Evolutionary conservation across 176 grass and related monocot genomes (phyloP), one percentile per base, ranked within the genome.

Genomic region (Oryza brachyantha): DNA sequence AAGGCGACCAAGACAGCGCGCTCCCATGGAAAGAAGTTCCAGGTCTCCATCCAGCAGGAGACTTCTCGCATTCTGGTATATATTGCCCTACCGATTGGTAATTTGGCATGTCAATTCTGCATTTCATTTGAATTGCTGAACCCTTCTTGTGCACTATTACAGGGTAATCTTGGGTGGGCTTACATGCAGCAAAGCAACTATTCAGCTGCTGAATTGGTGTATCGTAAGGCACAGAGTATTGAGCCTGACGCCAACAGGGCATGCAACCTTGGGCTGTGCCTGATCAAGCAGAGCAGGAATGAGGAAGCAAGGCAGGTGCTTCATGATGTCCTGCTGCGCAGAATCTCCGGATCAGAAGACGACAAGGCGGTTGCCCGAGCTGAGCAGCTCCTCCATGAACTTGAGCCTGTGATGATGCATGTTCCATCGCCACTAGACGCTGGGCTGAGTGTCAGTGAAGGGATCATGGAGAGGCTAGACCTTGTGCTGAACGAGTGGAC

Each of bases 21-120:
- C 2, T 99, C 96, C 48, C 96, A 93, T 43, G 92, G 96, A 52
- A 99, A 93, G 78, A 99, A 99, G 78, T 99, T 99, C 82, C 96
- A 99, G 80, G 90, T 99, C 75, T 99, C 96, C 7, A 85, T 99
- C 70, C 84, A 95, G 46, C 88, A 95, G 74, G 96, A 99, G 67
- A 95, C 86, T 1, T 81, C 96, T 9, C 90, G 96, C 46, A 85
- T 95, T 76, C 80, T 95, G 90, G 96, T 95, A 87, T 21, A 17
- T 46, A 7, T n/a, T 13, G 27, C 48, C 61, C 41, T 73, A 21
- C 28, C 27, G 29, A 38, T 21, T 63, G 8, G 0, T 69, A 45
- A 11, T 69, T 84, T 22, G 55, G 24, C 36, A 8, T 42, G 13
- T 12, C 22, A 8, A 26, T 10, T 8, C 61, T 26, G 5, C 40